Base-by-base conservation (phyloP, 257 asterid species). In the Nicotiana paniculata region DNA sequence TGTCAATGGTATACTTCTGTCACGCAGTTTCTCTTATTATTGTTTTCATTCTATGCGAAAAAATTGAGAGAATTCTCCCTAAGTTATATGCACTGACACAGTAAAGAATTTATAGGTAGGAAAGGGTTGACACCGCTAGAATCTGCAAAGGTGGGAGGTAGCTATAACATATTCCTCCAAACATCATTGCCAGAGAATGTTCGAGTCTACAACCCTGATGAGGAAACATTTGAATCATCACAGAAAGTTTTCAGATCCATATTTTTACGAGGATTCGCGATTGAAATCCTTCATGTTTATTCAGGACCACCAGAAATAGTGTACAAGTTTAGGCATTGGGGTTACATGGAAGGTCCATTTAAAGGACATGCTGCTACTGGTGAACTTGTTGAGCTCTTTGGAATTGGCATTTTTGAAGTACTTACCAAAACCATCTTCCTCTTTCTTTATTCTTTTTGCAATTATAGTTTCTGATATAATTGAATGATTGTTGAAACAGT, bases 321-420 rank as follows among this genome's bases (percentile, higher is more conserved):
- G 1, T 92, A 86, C 90, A 93, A 88, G 82, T 95, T 89, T 69
- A 90, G 98, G 90, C 98, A 93, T 24, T 95, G 97, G 97, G 97
- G 95, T 26, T 87, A 85, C 85, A 83, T 92, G 88, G 97, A 95
- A 43, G 97, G 90, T 18, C 86, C 95, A 68, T 95, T 67, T 79
- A 89, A 93, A 78, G 91, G 86, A 3, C 82, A 86, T 61, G 82
- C 89, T 9, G 90, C 98, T 0, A 95, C 93, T 0, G 96, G 98
- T 6, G 91, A 92, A 69, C 78, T 84, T 86, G 61, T 90, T 9
- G 94, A 93, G 58, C 53, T 95, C 54, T 87, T 81, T 32, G 97
- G 98, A 8, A 86, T 70, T 2, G 90, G 83, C 35, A 85, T 86
- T 58, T 84, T 90, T 7, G 82, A 90, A 95, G 98, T 93, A 89